Base-by-base conservation (phyloP, 2,329 filamentous ascomycete species). In the Rhynchosporium secalis region DNA sequence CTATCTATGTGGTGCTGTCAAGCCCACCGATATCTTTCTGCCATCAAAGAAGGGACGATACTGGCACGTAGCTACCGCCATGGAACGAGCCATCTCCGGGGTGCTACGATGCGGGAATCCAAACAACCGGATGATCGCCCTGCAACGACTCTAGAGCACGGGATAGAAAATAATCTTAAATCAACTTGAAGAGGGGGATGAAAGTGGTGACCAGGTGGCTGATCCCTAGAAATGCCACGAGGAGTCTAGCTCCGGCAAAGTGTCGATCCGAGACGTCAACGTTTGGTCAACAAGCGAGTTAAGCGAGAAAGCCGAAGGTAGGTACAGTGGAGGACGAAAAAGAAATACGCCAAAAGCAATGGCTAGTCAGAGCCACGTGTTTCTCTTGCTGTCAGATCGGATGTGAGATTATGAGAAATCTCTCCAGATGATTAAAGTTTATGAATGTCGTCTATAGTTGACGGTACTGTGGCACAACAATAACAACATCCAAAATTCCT, bases 151-250 rank as follows among this genome's bases (percentile, higher is more conserved):
- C 26, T 57, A 36, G 55, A 15, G 4, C 3, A 38, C 20, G 12
- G 26, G 40, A 9, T 12, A 57, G 4, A 56, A 33, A 31, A 38
- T 47, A 47, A 57, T 43, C 41, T 57, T 57, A 47, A 57, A 46
- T 57, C 13, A 36, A 46, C 29, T 26, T 26, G 43, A 26, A 3
- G 28, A 38, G 4, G 15, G 26, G 29, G 12, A 45, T 1, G 29
- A 5, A 45, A 12, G 36, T 1, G 52, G 15, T 41, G 38, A 56
- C 29, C 8, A 31, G n/a, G 52, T 43, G 52, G 52, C 38, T 43
- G 26, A 28, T 12, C 38, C 6, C 5, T 12, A 31, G 13, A 20
- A 28, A 43, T 45, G 52, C 38, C 20, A 45, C 38, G 43, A 46
- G 15, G 7, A 20, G 43, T 46, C 43, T 56, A 56, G 52, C 26